A percentile compares a stretch with the other conserved stretches of the same genome.
Evolutionary conservation across 768 basidiomycete species (phyloP).

Genomic region (Tubosaeta sp.): DNA sequence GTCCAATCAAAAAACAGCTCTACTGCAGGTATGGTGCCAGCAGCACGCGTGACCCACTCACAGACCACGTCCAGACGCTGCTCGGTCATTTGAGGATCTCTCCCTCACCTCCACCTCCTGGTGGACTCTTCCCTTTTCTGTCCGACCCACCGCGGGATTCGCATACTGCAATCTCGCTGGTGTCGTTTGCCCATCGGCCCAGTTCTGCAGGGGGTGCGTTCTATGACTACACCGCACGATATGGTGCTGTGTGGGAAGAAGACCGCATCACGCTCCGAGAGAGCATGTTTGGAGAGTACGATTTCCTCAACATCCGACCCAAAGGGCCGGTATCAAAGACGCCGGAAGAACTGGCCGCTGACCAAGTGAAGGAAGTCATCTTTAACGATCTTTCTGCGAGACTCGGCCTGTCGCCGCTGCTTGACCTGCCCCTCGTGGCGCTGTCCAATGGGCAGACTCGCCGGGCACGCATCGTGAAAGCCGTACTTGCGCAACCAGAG

Average conservation of each 20-base stretch:
- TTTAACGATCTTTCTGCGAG: constrained; percentile 52
- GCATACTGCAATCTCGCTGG: constrained; percentile 46
- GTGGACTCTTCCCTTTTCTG: constrained; percentile 78
- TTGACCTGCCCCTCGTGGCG: constrained; percentile 83
- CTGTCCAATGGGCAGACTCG: constrained; percentile 92
- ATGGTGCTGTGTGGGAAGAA: constrained; percentile 83
- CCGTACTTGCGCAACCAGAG: constrained; percentile 65
- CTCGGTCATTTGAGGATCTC: constrained; percentile 68
- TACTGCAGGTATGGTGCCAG: constrained; percentile 54
- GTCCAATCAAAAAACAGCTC: constrained; percentile 53
- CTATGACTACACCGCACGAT: constrained; percentile 90
- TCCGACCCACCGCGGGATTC: constrained; percentile 42
- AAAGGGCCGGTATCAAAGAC: constrained; percentile 18
- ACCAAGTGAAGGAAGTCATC: constrained; percentile 28
- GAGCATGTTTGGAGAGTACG: constrained; percentile 57
- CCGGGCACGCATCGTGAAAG: constrained; percentile 76
- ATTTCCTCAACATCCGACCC: constrained; percentile 30
- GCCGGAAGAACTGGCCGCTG: constrained; percentile 22
- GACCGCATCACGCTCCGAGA: constrained; percentile 75
- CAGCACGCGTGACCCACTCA: not conserved
- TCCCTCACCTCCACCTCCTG: constrained; percentile 52
- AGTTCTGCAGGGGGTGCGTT: constrained; percentile 65
- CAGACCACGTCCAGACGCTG: constrained; percentile 46
- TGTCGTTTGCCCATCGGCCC: constrained; percentile 65
- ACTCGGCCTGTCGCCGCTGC: constrained; percentile 55